Base-by-base conservation (phyloP, 345 rosid species). In the Eucalyptus pumila region DNA sequence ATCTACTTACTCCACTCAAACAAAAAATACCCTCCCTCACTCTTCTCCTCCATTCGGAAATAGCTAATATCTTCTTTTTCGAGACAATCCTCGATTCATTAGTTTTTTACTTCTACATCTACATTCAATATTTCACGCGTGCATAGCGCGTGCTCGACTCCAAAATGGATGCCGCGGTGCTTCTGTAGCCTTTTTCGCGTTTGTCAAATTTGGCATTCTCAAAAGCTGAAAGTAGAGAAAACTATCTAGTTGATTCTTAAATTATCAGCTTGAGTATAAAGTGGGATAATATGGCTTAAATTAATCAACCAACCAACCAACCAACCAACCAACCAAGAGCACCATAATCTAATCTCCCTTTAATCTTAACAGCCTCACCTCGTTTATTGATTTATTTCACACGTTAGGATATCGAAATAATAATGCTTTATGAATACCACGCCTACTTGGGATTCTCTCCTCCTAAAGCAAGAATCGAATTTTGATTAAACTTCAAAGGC, bases 361-460 rank as follows among this genome's bases (percentile, higher is more conserved):
- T 37, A 42, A 72, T 72, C 83, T 72, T 21, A 37, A 5, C 23
- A 72, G 45, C 27, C 83, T 72, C 14, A 11, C 83, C 83, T 37
- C 24, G 27, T 19, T 37, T 19, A 72, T 91, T 90, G 88, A 88
- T 89, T 87, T 89, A 93, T 92, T 94, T 95, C 94, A 91, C 92
- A 89, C 92, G 90, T 89, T 88, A 92, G 87, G 90, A 91, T 88
- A 89, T 87, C 37, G 89, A 92, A 72, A 23, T 72, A 92, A 91
- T 72, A 93, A 92, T 92, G 92, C 92, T 91, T 89, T 90, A 89
- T 94, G 95, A 94, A 94, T 90, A 94, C 94, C 96, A 92, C 91
- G 91, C 94, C 93, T 91, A 90, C 88, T 94, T 94, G 95, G 96
- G 96, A 95, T 94, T 93, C 92, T 93, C 92, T 72, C 91, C 62